A percentile compares a stretch with the other conserved stretches of the same genome.
Evolutionary conservation across 495 filamentous ascomycete species (phyloP).

Genomic region (Cetradonia linearis): DNA sequence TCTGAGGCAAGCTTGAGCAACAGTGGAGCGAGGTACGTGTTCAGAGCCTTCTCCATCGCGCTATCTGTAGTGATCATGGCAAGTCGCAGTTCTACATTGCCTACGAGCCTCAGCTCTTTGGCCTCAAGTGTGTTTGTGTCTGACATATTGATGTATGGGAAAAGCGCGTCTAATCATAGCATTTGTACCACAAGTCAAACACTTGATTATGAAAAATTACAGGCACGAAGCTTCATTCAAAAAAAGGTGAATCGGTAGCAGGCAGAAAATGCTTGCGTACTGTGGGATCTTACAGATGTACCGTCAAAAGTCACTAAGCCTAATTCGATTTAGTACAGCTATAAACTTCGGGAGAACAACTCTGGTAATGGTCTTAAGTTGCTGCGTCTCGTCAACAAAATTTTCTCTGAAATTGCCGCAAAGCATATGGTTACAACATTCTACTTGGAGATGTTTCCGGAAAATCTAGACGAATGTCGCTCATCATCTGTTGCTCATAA

Average conservation of each 20-base stretch:
- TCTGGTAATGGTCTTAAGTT: background rate
- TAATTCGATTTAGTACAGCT: background rate
- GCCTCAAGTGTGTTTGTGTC: slow-evolving; percentile 39
- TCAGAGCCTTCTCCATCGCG: slow-evolving; percentile 66
- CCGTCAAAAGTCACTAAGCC: background rate
- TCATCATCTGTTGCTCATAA: background rate
- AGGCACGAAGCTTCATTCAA: background rate
- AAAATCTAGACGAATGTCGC: background rate
- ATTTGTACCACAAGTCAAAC: background rate
- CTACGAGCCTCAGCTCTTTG: slow-evolving; percentile 73
- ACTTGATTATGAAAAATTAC: background rate
- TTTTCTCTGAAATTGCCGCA: no score
- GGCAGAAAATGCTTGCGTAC: background rate
- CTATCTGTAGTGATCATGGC: slow-evolving; percentile 74
- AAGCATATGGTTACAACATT: no score
- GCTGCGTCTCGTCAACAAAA: background rate
- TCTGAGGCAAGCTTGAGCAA: slow-evolving; percentile 77
- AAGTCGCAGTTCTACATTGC: slow-evolving; percentile 83
- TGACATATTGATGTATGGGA: slow-evolving; percentile 4
- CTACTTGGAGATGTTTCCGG: background rate
- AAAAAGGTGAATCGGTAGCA: background rate
- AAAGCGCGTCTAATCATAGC: background rate
- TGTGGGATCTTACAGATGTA: background rate
- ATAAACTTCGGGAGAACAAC: background rate
- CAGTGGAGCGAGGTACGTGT: slow-evolving; percentile 68